Evolutionary conservation across 2,329 filamentous ascomycete genomes (phyloP).

Genomic region (Knoxdaviesia capensis): DNA sequence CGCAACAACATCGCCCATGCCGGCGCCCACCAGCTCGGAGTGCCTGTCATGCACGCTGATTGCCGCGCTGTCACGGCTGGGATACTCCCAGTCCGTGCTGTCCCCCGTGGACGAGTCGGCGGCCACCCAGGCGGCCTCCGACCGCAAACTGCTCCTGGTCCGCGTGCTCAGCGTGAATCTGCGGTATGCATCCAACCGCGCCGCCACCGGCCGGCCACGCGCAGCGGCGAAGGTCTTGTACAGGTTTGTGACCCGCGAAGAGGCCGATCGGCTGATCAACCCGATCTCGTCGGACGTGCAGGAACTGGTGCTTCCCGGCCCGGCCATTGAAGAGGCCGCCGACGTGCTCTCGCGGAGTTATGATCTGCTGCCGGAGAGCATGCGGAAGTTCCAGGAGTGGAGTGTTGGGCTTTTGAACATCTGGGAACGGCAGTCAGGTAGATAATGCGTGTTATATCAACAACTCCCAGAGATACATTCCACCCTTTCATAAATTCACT

Average conservation of each 20-base stretch:
- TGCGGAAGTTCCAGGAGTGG: conserved; percentile 45
- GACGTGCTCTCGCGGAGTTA: conserved; percentile 26
- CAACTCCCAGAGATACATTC: too few species aligned
- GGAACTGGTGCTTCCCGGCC: conserved; percentile 32
- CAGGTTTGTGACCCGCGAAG: conserved; percentile 17
- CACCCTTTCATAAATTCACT: too few species aligned
- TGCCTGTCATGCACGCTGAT: conserved; percentile 32
- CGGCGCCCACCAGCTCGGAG: conserved; percentile 20
- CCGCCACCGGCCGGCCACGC: conserved; percentile 29
- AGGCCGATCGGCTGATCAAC: conserved; percentile 28
- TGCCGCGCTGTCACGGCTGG: conserved; percentile 32
- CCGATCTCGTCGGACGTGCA: conserved; percentile 34
- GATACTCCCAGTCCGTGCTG: conserved; percentile 34
- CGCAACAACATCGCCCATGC: conserved; percentile 9
- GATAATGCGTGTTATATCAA: too few species aligned
- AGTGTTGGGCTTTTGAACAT: conserved; percentile 40
- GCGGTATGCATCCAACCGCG: conserved; percentile 36
- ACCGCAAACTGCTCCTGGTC: conserved; percentile 3
- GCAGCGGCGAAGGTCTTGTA: conserved; percentile 21
- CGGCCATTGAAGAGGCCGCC: conserved; percentile 24
- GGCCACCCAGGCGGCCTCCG: not conserved
- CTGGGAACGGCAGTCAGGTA: conserved; percentile 12
- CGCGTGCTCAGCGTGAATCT: not conserved
- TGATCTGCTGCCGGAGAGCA: conserved; percentile 28
- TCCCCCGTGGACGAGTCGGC: conserved; percentile 12